Base-by-base conservation (phyloP, 768 basidiomycete species). In the Leccinum disarticulatum region DNA sequence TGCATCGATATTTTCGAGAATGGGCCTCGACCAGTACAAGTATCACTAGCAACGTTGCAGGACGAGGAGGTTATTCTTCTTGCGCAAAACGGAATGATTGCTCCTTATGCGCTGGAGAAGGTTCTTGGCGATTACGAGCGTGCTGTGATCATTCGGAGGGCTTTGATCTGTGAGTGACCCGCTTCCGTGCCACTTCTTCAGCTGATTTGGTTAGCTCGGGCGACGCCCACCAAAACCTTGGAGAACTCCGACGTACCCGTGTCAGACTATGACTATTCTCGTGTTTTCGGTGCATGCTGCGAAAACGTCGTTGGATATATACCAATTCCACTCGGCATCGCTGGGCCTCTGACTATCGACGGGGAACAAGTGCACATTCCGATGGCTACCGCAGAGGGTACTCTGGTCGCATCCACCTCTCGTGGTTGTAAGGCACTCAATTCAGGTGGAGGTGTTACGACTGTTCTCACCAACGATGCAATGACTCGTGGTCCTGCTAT, bases 401-500 rank as follows among this genome's bases (percentile, higher is more conserved):
- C 97, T 0, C 86, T 99, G 57, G 95, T 98, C 61, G 97, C 97
- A 0, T 98, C 96, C 6, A 91, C 96, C 0, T 98, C 96, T 0
- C 88, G 97, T 61, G 96, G 96, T 6, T 97, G 94, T 79, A 99
- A 98, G 76, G 97, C 97, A 0, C 87, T 98, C 66, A 98, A 99
- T 71, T 87, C 93, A 2, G 92, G 93, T 50, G 95, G 96, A 55
- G 97, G 97, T 33, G 96, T 98, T 2, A 89, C 88, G 0, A 98
- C 96, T 3, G 96, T 98, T n/a, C 77, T 99, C 62, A 92, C 87
- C 3, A 81, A 90, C 64, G 96, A 99, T 69, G 94, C 81, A 10
- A 98, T 99, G 97, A 98, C 96, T 1, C 93, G 97, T 61, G 97
- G 97, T 3, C 96, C 97, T 17, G 95, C 94, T 0, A 90, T 99